Evolutionary conservation across 371 early-diverging fungal genomes (phyloP).

Genomic region (Umbelopsis sp.): DNA sequence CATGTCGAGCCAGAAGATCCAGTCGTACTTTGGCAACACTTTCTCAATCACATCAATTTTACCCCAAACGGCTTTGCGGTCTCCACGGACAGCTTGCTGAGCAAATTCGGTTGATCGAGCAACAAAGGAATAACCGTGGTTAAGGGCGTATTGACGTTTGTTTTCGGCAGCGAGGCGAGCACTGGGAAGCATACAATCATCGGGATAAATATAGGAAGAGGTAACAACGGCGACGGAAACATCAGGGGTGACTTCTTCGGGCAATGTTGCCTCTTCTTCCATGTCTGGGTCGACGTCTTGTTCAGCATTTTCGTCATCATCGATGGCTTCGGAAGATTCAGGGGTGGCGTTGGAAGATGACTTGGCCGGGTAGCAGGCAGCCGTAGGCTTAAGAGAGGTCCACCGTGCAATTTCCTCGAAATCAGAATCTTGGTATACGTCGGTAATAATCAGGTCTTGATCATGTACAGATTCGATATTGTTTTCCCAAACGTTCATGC

Average conservation of each 20-base stretch:
- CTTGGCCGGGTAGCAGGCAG: conserved; percentile 28
- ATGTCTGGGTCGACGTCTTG: conserved; percentile 9
- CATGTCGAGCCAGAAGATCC: conserved; percentile 75
- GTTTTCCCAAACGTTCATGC: conserved; percentile 46
- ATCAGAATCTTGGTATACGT: conserved; percentile 47
- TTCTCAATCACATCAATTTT: conserved; percentile 67
- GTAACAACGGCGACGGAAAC: conserved; percentile 56
- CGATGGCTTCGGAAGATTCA: conserved; percentile 22
- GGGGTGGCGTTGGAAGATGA: conserved; percentile 19
- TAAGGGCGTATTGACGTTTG: conserved; percentile 58
- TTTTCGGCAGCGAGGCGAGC: conserved; percentile 55
- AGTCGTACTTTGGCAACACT: conserved; percentile 64
- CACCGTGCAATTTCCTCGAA: conserved; percentile 34
- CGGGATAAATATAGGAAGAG: conserved; percentile 61
- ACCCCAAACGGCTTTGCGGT: conserved; percentile 63
- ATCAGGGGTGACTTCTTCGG: conserved; percentile 22
- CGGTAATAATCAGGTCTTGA: conserved; percentile 33
- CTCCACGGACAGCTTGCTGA: conserved; percentile 50
- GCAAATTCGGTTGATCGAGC: conserved; percentile 64
- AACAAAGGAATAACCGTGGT: conserved; percentile 64
- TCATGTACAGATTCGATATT: conserved; percentile 43
- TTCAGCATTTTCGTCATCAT: conserved; percentile 27
- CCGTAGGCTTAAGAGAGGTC: conserved; percentile 31
- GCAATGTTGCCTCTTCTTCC: conserved; percentile 17
- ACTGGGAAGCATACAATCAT: conserved; percentile 68